Evolutionary conservation across 1,284 basidiomycete species (phyloP).

Genomic region (Cutaneotrichosporon cutaneum): DNA sequence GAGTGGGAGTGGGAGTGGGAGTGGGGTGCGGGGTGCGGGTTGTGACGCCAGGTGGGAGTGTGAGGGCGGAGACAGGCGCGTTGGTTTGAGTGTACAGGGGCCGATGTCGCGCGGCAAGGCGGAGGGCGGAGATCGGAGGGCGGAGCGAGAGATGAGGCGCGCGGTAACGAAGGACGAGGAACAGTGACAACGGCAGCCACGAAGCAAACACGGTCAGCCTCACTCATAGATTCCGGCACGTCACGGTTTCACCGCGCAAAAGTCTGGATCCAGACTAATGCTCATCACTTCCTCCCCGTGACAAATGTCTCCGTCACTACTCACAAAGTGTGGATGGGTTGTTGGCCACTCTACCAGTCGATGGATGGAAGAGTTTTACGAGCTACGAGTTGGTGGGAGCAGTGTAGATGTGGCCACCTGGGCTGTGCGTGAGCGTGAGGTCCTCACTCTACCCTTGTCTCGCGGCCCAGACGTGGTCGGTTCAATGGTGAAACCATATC

Average conservation of each 20-base stretch:
- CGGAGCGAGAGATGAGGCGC: neutral
- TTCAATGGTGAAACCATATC: conserved; percentile 2
- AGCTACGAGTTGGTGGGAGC: neutral
- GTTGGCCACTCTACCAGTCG: neutral
- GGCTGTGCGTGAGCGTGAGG: neutral
- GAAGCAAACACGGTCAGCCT: conserved; percentile 6
- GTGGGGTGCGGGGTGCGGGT: no score
- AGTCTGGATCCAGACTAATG: no score
- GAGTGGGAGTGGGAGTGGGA: neutral
- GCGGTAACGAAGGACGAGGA: conserved; percentile 1
- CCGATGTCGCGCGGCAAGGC: neutral
- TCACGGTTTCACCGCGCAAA: conserved; percentile 2
- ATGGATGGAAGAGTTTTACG: neutral
- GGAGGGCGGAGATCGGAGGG: no score
- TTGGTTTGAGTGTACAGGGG: neutral
- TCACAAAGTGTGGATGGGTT: conserved; percentile 3
- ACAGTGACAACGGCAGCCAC: neutral
- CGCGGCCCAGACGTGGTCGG: neutral
- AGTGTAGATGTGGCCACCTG: neutral
- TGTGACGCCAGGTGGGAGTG: neutral
- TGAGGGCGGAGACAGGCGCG: neutral
- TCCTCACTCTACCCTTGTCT: no score
- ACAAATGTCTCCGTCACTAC: neutral
- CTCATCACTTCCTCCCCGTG: neutral
- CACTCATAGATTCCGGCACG: conserved; percentile 1